These are phyloP conservation scores for Cairneyella variabilis DNA, from an alignment of 495 filamentous ascomycete species.

Conservation along the genomic window DNA sequence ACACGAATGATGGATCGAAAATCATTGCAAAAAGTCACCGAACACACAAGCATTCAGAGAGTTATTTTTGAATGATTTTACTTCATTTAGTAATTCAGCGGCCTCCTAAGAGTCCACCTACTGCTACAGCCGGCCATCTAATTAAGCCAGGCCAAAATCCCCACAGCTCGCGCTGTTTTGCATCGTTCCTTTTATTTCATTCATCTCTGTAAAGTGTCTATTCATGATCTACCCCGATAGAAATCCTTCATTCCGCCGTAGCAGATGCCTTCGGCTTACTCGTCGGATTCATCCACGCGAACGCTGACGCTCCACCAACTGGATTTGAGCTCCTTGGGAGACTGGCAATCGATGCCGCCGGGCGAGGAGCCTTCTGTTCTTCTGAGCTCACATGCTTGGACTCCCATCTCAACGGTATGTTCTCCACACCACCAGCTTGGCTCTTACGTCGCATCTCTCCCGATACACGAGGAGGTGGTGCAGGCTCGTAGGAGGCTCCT, in stretches of 20 bases:
- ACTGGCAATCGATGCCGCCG: slow-evolving; percentile 31
- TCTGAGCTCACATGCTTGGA: slow-evolving; percentile 25
- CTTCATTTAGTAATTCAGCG: background rate
- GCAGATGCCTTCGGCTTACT: slow-evolving; percentile 22
- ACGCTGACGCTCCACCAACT: slow-evolving; percentile 88
- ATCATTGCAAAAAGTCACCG: no score
- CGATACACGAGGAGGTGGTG: slow-evolving; percentile 30
- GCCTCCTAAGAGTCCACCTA: background rate
- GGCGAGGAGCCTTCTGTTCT: slow-evolving; percentile 39
- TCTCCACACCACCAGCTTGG: slow-evolving; percentile 26
- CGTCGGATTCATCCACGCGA: slow-evolving; percentile 78
- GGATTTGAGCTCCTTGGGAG: slow-evolving; percentile 61
- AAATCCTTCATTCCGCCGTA: no score
- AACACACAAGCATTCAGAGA: no score
- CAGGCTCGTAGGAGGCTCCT: slow-evolving; percentile 42
- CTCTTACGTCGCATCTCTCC: slow-evolving; percentile 26
- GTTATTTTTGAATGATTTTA: slow-evolving; percentile 2
- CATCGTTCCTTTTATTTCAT: no score
- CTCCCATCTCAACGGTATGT: slow-evolving; percentile 29
- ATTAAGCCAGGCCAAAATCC: background rate
- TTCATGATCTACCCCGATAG: no score
- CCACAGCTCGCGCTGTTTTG: background rate
- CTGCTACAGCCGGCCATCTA: background rate
- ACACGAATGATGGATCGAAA: no score
- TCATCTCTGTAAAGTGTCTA: no score